Conservation (phyloP, 1,284 basidiomycete species). For the Puccinia triticina region DNA sequence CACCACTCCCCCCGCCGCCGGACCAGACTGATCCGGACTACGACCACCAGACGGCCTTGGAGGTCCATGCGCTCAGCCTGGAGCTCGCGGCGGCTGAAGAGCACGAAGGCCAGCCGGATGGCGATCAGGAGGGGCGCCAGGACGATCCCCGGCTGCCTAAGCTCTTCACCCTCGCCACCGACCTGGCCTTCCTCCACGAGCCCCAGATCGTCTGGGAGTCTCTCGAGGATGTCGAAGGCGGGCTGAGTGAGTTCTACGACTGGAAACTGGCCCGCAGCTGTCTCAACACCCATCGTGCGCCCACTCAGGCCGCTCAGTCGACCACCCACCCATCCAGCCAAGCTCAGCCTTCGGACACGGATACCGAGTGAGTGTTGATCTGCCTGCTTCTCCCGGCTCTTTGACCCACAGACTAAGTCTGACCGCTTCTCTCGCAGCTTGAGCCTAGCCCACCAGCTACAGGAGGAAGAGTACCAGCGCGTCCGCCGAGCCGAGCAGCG, state of each 20-base stretch:
- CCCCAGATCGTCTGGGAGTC: conserved; percentile 81
- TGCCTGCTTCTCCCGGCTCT: neutral
- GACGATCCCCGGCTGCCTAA: conserved; percentile 60
- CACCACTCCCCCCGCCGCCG: conserved; percentile 52
- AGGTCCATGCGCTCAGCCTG: conserved; percentile 51
- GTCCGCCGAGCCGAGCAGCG: neutral
- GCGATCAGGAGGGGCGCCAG: neutral
- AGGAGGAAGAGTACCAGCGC: conserved; percentile 53
- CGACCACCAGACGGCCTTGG: conserved; percentile 56
- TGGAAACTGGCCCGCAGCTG: conserved; percentile 72
- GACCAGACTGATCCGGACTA: conserved; percentile 53
- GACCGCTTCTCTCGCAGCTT: conserved; percentile 30
- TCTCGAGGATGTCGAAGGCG: conserved; percentile 81
- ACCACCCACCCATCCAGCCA: conserved; percentile 2
- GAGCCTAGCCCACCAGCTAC: conserved; percentile 52
- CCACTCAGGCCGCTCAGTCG: conserved; percentile 55
- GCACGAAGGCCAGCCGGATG: neutral
- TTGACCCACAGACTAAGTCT: neutral
- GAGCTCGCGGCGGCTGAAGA: conserved; percentile 44
- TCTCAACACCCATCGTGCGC: conserved; percentile 66
- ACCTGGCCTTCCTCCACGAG: conserved; percentile 76
- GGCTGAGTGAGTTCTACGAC: conserved; percentile 74
- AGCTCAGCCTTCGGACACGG: neutral
- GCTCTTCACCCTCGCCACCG: conserved; percentile 79
- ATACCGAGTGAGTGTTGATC: conserved; percentile 46